Conservation (phyloP, 352 stramenopile genomes). For the Phytophthora fragariae region DNA sequence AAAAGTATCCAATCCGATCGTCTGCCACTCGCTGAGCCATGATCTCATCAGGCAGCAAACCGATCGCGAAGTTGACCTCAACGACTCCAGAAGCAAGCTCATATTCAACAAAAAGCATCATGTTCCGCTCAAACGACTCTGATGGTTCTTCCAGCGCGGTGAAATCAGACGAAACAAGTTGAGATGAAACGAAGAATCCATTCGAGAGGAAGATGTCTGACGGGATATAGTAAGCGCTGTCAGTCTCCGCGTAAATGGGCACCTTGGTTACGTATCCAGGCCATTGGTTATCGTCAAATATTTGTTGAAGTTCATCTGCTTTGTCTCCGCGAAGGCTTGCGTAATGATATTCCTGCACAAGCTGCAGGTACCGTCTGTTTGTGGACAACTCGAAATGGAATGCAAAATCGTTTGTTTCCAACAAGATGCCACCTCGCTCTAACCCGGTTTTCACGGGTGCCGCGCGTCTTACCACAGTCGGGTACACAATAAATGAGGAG, state of each 20-base stretch:
- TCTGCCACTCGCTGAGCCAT: slow-evolving; percentile 70
- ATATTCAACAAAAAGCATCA: slow-evolving; percentile 82
- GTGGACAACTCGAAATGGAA: slow-evolving; percentile 72
- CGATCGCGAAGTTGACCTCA: slow-evolving; percentile 76
- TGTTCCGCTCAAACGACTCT: slow-evolving; percentile 74
- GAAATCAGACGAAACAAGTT: slow-evolving; percentile 41
- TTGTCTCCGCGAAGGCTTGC: slow-evolving; percentile 43
- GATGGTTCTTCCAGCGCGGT: slow-evolving; percentile 36
- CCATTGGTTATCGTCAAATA: slow-evolving; percentile 75
- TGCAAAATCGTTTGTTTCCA: slow-evolving; percentile 67
- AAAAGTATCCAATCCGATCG: slow-evolving; percentile 87
- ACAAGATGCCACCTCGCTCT: slow-evolving; percentile 62
- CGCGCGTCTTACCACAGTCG: slow-evolving; percentile 67
- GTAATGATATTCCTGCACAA: slow-evolving; percentile 71
- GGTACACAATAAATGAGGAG: slow-evolving; percentile 74
- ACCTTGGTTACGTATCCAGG: slow-evolving; percentile 63
- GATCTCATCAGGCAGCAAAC: slow-evolving; percentile 64
- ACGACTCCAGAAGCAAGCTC: slow-evolving; percentile 61
- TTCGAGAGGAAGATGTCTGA: slow-evolving; percentile 64
- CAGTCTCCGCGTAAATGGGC: slow-evolving; percentile 68
- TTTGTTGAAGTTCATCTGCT: slow-evolving; percentile 55
- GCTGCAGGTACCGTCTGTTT: slow-evolving; percentile 44
- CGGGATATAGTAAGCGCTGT: slow-evolving; percentile 59
- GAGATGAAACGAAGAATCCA: slow-evolving; percentile 79
- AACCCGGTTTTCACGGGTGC: slow-evolving; percentile 46